Percentiles rank a stretch among this genome's conserved stretches.
These are phyloP conservation scores for Macroventuria anomochaeta DNA, from an alignment of 2,329 filamentous ascomycete genomes.

Conservation along the genomic window DNA sequence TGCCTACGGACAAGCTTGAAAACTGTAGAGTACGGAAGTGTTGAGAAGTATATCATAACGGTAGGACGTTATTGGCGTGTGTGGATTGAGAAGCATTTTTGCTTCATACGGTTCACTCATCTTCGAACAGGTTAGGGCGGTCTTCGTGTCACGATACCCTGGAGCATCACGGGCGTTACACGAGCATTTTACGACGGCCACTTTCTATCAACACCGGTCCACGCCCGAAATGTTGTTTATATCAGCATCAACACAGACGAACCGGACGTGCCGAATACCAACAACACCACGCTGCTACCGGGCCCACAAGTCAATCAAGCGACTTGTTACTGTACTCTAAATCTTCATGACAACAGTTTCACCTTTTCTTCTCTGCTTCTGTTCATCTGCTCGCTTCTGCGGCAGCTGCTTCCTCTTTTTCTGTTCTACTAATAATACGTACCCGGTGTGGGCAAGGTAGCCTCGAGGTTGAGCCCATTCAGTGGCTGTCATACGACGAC, in stretches of 20 bases:
- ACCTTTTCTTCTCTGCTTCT: constrained; percentile 20
- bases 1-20: not conserved
- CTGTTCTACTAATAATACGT: constrained; percentile 22
- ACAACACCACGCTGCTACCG: not conserved
- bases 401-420: not conserved
- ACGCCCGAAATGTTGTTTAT: constrained; percentile 17
- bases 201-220: constrained; percentile 11
- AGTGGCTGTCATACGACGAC: constrained; percentile 14
- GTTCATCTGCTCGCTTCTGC: constrained; percentile 2
- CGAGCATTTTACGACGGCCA: constrained; percentile 19
- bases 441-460: constrained; percentile 39
- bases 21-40: not conserved
- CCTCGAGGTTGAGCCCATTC: not conserved
- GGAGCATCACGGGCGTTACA: constrained; percentile 15
- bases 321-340: constrained; percentile 28
- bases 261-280: constrained; percentile 11
- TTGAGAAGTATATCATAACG: constrained; percentile 2
- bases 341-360: constrained; percentile 26
- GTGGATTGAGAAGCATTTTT: constrained; percentile 22
- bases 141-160: constrained; percentile 9
- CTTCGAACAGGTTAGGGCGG: constrained; percentile 17
- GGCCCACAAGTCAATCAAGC: constrained; percentile 4
- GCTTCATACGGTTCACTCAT: constrained; percentile 26
- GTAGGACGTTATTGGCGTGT: constrained; percentile 16
- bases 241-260: constrained; percentile 17